A percentile compares a stretch with the other conserved stretches of the same genome.
phyloP scores from a whole-genome alignment of 75 land plant species.

The Cupressus sempervirens region DNA sequence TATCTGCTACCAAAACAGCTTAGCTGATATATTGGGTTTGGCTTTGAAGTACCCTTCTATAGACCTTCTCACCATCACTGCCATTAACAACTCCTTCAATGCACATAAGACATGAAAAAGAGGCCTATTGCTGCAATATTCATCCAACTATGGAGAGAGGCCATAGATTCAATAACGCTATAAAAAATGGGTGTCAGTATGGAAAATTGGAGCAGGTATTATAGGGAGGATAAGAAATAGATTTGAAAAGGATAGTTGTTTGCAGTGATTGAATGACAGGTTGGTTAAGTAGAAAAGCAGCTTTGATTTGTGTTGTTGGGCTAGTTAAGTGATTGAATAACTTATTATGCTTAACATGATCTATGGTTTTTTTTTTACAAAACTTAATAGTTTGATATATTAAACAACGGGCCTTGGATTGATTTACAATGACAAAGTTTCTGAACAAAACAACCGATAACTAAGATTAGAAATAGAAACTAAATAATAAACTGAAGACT shows the following conservation, averaged over 20 bases:
- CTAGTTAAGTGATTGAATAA: too few species aligned
- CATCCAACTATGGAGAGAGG: neutral
- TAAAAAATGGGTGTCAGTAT: neutral
- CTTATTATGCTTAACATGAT: too few species aligned
- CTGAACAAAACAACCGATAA: too few species aligned
- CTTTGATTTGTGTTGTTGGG: too few species aligned
- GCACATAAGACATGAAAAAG: conserved; percentile 2
- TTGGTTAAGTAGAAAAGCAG: too few species aligned
- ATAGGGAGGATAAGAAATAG: neutral
- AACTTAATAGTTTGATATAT: too few species aligned
- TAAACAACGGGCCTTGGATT: too few species aligned
- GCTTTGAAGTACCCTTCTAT: neutral
- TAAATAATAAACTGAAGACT: too few species aligned
- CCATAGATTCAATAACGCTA: neutral
- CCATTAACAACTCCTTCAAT: neutral
- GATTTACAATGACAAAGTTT: too few species aligned
- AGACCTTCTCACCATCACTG: neutral
- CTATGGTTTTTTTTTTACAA: too few species aligned
- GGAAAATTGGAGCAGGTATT: neutral
- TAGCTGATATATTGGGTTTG: neutral
- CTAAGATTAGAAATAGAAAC: too few species aligned
- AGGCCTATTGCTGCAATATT: neutral
- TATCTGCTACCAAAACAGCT: conserved; percentile 5
- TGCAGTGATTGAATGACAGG: neutral
- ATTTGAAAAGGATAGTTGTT: neutral